These are phyloP conservation scores for Quercus phellos DNA, from an alignment of 331 rosid species.

Conservation along the genomic window DNA sequence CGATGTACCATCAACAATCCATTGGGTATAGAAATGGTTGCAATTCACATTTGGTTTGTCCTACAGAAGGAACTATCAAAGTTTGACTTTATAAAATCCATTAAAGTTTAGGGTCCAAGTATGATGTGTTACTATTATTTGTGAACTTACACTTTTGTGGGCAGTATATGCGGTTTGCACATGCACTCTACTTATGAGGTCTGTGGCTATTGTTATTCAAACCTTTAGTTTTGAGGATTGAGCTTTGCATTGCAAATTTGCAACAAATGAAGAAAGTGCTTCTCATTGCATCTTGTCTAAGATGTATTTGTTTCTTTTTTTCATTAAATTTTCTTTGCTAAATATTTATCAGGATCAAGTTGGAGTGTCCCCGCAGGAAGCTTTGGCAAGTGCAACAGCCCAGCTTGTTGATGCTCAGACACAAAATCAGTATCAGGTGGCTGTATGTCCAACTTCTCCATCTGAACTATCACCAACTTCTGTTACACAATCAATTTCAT, in stretches of 20 bases:
- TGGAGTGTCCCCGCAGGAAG: slow-evolving; percentile 34
- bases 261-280: not conserved
- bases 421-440: slow-evolving; percentile 44
- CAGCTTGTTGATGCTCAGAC: slow-evolving; percentile 37
- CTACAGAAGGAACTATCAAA: not conserved
- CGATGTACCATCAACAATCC: not conserved
- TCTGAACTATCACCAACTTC: slow-evolving; percentile 71
- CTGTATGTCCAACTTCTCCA: slow-evolving; percentile 33
- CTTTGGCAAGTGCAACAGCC: slow-evolving; percentile 18
- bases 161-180: not conserved
- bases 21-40: no score
- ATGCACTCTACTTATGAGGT: not conserved
- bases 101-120: not conserved
- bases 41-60: not conserved
- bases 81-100: not conserved
- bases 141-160: not conserved
- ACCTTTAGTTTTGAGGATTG: not conserved
- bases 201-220: not conserved
- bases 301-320: not conserved
- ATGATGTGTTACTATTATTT: not conserved
- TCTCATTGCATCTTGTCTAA: not conserved
- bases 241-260: not conserved
- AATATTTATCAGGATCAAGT: slow-evolving; percentile 43
- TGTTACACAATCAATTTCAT: slow-evolving; percentile 70
- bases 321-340: slow-evolving; percentile 13